Evolutionary conservation across 768 basidiomycete species (phyloP).

Genomic region (Rhizopogon rudus): DNA sequence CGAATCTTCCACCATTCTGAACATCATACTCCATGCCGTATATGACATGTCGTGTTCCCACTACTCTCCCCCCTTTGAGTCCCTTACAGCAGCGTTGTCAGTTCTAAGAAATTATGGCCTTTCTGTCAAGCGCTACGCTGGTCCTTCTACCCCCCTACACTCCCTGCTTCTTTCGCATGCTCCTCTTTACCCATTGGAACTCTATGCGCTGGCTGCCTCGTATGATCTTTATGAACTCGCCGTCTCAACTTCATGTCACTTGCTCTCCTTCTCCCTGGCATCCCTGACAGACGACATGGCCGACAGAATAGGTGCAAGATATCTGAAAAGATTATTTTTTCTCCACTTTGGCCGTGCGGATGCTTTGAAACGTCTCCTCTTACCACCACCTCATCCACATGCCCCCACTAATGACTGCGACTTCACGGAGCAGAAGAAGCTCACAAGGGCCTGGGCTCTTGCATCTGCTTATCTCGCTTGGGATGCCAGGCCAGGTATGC

Average conservation of each 20-base stretch:
- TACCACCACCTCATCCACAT: slow-evolving; percentile 72
- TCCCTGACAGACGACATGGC: slow-evolving; percentile 68
- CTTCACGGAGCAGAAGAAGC: slow-evolving; percentile 70
- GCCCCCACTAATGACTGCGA: slow-evolving; percentile 66
- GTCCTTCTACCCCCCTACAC: slow-evolving; percentile 52
- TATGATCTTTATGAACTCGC: slow-evolving; percentile 71
- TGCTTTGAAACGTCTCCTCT: slow-evolving; percentile 72
- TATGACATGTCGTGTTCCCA: slow-evolving; percentile 73
- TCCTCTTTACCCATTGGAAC: slow-evolving; percentile 61
- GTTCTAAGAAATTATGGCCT: slow-evolving; percentile 59
- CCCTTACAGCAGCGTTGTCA: slow-evolving; percentile 52
- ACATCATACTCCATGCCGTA: slow-evolving; percentile 66
- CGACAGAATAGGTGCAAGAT: slow-evolving; percentile 64
- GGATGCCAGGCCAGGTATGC: slow-evolving; percentile 74
- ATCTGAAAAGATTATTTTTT: slow-evolving; percentile 79
- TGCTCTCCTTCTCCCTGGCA: slow-evolving; percentile 66
- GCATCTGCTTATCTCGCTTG: slow-evolving; percentile 81
- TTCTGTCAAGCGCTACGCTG: slow-evolving; percentile 39
- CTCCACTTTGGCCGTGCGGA: slow-evolving; percentile 80
- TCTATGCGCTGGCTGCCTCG: slow-evolving; percentile 67
- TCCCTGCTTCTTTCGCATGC: slow-evolving; percentile 61
- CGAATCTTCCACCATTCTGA: slow-evolving; percentile 59
- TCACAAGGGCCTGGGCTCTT: slow-evolving; percentile 78
- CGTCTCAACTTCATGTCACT: slow-evolving; percentile 66
- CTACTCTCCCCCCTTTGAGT: slow-evolving; percentile 64